Percentiles rank a stretch among this genome's conserved stretches.
These are phyloP conservation scores for Tylopilus felleus DNA, from an alignment of 768 basidiomycete genomes.

Conservation along the genomic window DNA sequence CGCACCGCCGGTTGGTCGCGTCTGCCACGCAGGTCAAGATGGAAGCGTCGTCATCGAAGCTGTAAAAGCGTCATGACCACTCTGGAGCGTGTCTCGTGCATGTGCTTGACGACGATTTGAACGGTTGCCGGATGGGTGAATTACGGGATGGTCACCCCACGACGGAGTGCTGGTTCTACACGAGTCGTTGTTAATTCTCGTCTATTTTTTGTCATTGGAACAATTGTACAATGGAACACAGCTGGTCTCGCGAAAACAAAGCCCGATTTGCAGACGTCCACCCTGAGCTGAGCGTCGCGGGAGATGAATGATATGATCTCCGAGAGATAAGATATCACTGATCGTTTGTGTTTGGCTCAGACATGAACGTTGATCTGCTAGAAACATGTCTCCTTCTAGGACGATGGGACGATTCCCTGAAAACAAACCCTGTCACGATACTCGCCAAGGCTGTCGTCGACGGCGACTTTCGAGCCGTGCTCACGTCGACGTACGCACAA, in stretches of 20 bases:
- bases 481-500: slow-evolving; percentile 45
- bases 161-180: no score
- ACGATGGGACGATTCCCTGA: slow-evolving; percentile 33
- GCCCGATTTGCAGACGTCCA: no score
- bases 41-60: slow-evolving; percentile 21
- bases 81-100: no score
- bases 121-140: no score
- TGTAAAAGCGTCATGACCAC: no score
- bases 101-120: neutral
- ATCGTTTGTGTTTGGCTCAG: neutral
- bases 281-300: neutral
- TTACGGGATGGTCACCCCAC: no score
- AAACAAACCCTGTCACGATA: slow-evolving; percentile 24
- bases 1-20: slow-evolving; percentile 39
- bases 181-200: no score
- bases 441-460: slow-evolving; percentile 56
- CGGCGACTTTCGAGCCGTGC: slow-evolving; percentile 54
- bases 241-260: no score
- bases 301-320: neutral
- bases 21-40: slow-evolving; percentile 42
- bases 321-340: neutral
- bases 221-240: no score
- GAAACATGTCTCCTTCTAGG: slow-evolving; percentile 61
- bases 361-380: slow-evolving; percentile 30
- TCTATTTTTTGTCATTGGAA: no score